Conservation (phyloP, 306 rosid species). For the cucumber (Cucumis sativus) region Cucumber_9930_V3 NC_026658.2:3766001-3766500, state of each 20-base stretch:
- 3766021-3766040: constrained; percentile 63
- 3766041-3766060: constrained; percentile 56
- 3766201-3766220: not conserved
- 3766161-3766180: not conserved
- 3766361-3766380: no score
- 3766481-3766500: no score
- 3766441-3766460: no score
- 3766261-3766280: not conserved
- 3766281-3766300: not conserved
- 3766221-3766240: not conserved
- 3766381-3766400: no score
- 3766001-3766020: constrained; percentile 49
- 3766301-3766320: not conserved
- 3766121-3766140: constrained; percentile 92
- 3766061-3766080: constrained; percentile 64
- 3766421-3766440: no score
- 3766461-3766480: no score
- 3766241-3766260: not conserved
- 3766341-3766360: no score
- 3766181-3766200: not conserved
- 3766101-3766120: constrained; percentile 96
- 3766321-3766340: no score
- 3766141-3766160: not conserved
- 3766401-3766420: no score
- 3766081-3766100: constrained; percentile 68